Percentiles rank a stretch among this genome's conserved stretches.
Conservation (phyloP, 352 stramenopile species). For the Phytopythium boreale region DNA sequence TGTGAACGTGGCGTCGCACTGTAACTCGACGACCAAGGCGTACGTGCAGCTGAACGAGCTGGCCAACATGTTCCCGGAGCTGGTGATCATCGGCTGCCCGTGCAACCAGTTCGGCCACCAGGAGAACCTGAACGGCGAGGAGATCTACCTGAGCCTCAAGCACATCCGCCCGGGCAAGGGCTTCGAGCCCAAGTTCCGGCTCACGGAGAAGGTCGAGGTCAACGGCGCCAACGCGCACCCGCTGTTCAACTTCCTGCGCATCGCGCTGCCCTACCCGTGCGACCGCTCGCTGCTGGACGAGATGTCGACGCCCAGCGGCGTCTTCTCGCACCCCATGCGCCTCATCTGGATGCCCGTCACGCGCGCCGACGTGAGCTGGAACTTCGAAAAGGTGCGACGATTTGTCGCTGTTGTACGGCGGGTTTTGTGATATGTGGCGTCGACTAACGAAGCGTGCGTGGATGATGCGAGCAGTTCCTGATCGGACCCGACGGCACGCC, state of each 20-base stretch:
- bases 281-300: constrained; percentile 79
- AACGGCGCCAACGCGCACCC: constrained; percentile 77
- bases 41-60: constrained; percentile 76
- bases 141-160: constrained; percentile 72
- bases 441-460: neutral
- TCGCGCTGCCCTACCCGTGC: constrained; percentile 64
- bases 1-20: constrained; percentile 81
- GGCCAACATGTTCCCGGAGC: constrained; percentile 49
- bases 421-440: too few species aligned
- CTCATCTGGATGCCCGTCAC: constrained; percentile 86
- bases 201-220: constrained; percentile 81
- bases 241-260: constrained; percentile 75
- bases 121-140: constrained; percentile 76
- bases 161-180: constrained; percentile 73
- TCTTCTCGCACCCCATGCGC: constrained; percentile 80
- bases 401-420: too few species aligned
- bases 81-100: constrained; percentile 71
- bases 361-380: constrained; percentile 76
- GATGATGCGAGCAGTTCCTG: constrained; percentile 43
- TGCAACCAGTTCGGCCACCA: constrained; percentile 85
- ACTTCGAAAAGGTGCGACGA: constrained; percentile 82
- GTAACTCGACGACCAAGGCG: constrained; percentile 72
- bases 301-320: constrained; percentile 70
- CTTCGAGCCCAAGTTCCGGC: constrained; percentile 62
- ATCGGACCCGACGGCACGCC: constrained; percentile 73